Conservation (phyloP, 2,329 filamentous ascomycete genomes). For the Colletotrichum somersetense region DNA sequence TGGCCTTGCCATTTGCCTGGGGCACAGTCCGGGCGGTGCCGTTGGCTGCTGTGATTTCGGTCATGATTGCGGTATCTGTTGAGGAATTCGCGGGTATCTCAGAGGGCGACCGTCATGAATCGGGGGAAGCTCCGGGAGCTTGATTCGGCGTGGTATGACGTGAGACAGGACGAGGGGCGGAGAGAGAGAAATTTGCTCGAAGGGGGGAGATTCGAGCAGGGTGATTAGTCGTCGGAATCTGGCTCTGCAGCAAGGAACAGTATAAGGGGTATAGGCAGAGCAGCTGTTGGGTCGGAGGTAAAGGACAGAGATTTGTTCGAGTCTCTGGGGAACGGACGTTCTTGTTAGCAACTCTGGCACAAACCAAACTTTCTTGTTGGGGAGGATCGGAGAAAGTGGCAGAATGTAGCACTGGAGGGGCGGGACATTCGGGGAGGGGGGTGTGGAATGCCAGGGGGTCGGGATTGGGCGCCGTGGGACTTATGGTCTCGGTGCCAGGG, state of each 20-base stretch:
- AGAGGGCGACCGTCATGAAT: constrained; percentile 42
- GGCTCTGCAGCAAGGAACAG: constrained; percentile 36
- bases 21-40: constrained; percentile 64
- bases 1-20: constrained; percentile 68
- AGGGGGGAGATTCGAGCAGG: constrained; percentile 38
- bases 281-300: constrained; percentile 29
- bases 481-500: constrained; percentile 3
- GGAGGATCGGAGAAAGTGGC: neutral
- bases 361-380: constrained; percentile 42
- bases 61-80: constrained; percentile 56
- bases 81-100: constrained; percentile 39
- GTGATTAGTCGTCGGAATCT: constrained; percentile 33
- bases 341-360: constrained; percentile 29
- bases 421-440: constrained; percentile 3
- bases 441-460: constrained; percentile 34
- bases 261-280: constrained; percentile 38
- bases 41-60: constrained; percentile 59
- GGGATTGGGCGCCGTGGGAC: constrained; percentile 10
- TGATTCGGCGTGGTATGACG: constrained; percentile 15
- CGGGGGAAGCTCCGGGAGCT: constrained; percentile 38
- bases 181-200: constrained; percentile 21
- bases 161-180: neutral
- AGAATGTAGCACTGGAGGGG: constrained; percentile 16
- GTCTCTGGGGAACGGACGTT: constrained; percentile 27
- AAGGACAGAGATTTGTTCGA: constrained; percentile 39